These are phyloP conservation scores for Protomyces inundatus DNA, from an alignment of 1,139 yeast species.

Conservation along the genomic window DNA sequence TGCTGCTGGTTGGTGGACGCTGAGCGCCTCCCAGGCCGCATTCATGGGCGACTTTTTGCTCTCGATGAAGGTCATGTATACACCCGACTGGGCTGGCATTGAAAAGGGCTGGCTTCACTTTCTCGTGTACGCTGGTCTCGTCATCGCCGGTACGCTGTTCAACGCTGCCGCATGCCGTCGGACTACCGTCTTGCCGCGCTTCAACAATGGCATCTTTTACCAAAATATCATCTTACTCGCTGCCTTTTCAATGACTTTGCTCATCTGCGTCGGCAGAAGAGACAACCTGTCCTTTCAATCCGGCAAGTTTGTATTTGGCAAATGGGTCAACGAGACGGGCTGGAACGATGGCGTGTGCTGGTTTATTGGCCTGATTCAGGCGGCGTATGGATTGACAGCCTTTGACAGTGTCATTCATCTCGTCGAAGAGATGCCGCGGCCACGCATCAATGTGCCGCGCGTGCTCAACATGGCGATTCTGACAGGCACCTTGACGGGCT, in stretches of 20 bases:
- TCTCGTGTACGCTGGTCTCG: slow-evolving; percentile 5
- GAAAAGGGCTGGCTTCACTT: slow-evolving; percentile 9
- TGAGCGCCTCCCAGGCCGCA: slow-evolving; percentile 33
- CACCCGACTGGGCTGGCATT: slow-evolving; percentile 8
- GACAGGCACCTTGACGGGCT: slow-evolving; percentile 46
- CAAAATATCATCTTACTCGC: slow-evolving; percentile 7
- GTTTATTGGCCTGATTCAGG: slow-evolving; percentile 22
- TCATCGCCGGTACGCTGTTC: slow-evolving; percentile 5
- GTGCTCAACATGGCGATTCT: slow-evolving; percentile 65
- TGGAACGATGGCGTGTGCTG: slow-evolving; percentile 31
- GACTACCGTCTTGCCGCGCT: slow-evolving; percentile 1
- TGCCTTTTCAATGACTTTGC: slow-evolving; percentile 12
- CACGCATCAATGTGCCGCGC: slow-evolving; percentile 56
- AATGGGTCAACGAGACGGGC: slow-evolving; percentile 33
- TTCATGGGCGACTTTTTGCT: slow-evolving; percentile 13
- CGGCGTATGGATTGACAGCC: slow-evolving; percentile 67
- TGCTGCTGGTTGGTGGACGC: slow-evolving; percentile 23
- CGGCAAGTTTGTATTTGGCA: slow-evolving; percentile 27
- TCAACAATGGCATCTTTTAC: slow-evolving; percentile 17
- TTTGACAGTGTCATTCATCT: slow-evolving; percentile 77
- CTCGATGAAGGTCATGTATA: slow-evolving; percentile 14
- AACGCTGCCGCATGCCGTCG: slow-evolving; percentile 13
- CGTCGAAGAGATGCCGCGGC: slow-evolving; percentile 74
- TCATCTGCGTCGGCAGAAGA: slow-evolving; percentile 12
- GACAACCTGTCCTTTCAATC: slow-evolving; percentile 13